Evolutionary conservation across 2,329 filamentous ascomycete species (phyloP), one percentile per base, ranked within the genome.

Genomic region (Grosmannia serpens): DNA sequence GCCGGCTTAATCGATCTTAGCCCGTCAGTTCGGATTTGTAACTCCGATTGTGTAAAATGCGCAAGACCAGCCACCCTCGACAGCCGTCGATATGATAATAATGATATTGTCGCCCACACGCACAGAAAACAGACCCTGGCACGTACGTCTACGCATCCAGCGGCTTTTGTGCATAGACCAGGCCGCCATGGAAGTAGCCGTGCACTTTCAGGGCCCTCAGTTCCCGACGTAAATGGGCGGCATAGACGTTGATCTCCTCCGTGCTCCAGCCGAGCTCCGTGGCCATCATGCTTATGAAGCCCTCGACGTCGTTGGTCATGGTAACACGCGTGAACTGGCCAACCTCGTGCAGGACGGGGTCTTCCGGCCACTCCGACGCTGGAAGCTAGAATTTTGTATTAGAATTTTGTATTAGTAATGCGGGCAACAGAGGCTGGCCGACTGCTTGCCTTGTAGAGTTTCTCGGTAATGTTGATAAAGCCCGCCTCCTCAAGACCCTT

Each of bases 401-500:
- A n/a, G n/a, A n/a, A n/a, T n/a, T n/a, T n/a, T n/a, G n/a, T n/a
- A n/a, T n/a, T n/a, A n/a, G n/a, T n/a, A n/a, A n/a, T n/a, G n/a
- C n/a, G n/a, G n/a, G n/a, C n/a, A n/a, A n/a, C n/a, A n/a, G 31
- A 10, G 31, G 31, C 31, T 33, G 31, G 6, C 31, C 9, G 47
- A 13, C 11, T n/a, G 9, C 47, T 27, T 15, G n/a, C 49, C 49
- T 51, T 51, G 26, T 31, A 31, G 26, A 22, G 46, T 7, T 6
- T 72, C 62, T 81, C 76, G 52, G 78, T 70, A 15, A 85, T 75
- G 58, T 84, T 78, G 3, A 77, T 73, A 60, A 82, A 85, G 0
- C 82, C 82, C 1, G 78, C 75, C 41, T 78, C 75, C 65, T 75
- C 73, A 69, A 84, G 80, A 7, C 63, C 67, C 72, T 75, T 80